Conservation (phyloP, 139 green algal genomes). For the Volvox africanus region DNA sequence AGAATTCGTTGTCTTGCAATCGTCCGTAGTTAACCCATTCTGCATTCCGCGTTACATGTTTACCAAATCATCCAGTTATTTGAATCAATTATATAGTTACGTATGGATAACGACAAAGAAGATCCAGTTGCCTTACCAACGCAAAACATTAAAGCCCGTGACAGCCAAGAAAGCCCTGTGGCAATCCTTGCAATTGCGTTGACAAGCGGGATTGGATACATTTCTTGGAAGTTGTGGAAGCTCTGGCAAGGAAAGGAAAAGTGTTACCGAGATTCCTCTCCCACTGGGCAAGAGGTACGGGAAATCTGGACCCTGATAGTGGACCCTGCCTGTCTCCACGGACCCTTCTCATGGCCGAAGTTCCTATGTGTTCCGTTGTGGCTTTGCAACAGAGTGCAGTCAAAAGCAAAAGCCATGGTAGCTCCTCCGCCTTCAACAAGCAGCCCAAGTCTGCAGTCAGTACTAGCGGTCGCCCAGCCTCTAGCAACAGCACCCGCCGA, state of each 20-base stretch:
- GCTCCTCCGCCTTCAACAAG: not conserved
- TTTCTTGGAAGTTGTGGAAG: slow-evolving; percentile 20
- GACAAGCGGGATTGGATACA: not conserved
- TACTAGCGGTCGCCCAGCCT: slow-evolving; percentile 1
- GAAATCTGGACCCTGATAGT: too few species aligned
- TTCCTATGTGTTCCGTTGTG: not conserved
- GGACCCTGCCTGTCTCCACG: too few species aligned
- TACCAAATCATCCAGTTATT: too few species aligned
- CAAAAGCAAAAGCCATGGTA: slow-evolving; percentile 7
- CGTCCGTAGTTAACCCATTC: too few species aligned
- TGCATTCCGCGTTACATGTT: too few species aligned
- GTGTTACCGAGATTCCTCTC: not conserved
- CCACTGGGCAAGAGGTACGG: too few species aligned
- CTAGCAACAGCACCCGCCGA: not conserved
- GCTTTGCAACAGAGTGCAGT: not conserved
- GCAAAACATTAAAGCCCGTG: not conserved
- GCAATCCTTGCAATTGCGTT: not conserved
- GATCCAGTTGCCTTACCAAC: not conserved
- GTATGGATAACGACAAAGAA: not conserved
- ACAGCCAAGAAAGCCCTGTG: not conserved
- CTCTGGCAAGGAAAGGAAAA: not conserved
- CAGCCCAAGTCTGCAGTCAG: not conserved
- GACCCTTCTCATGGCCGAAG: not conserved
- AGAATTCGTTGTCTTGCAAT: too few species aligned
- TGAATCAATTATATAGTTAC: not conserved